Percentiles rank a stretch among this genome's conserved stretches.
These are phyloP conservation scores for Lachnellula occidentalis DNA, from an alignment of 2,329 filamentous ascomycete genomes.

Conservation along the genomic window DNA sequence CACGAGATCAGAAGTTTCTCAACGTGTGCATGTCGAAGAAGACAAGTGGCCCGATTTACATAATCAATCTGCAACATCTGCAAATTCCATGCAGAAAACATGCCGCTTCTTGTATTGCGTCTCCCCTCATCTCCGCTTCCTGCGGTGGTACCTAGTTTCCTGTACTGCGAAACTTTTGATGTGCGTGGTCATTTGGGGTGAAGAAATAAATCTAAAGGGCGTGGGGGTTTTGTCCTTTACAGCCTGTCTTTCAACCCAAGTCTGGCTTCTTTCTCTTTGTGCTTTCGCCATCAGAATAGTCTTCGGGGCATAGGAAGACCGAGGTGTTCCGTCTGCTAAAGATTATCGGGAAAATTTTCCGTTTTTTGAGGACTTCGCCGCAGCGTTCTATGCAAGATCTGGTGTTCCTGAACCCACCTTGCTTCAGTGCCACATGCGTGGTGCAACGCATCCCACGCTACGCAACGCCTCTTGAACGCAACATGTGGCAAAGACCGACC, in stretches of 20 bases:
- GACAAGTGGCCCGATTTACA: slow-evolving; percentile 15
- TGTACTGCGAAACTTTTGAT: neutral
- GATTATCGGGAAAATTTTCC: neutral
- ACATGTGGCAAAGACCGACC: neutral
- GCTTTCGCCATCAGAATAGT: too few species aligned
- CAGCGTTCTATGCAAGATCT: slow-evolving; percentile 2
- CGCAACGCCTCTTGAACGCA: neutral
- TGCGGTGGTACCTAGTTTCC: slow-evolving; percentile 14
- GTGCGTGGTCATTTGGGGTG: slow-evolving; percentile 8
- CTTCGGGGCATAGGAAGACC: too few species aligned
- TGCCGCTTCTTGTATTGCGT: neutral
- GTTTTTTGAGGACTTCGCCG: neutral
- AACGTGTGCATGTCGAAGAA: neutral
- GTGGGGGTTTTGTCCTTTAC: neutral
- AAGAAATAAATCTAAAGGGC: slow-evolving; percentile 3
- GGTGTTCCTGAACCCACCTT: neutral
- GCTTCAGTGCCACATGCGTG: neutral
- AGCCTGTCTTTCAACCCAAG: neutral
- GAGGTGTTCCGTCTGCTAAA: neutral
- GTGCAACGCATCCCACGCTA: neutral
- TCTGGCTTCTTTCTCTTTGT: too few species aligned
- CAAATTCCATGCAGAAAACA: slow-evolving; percentile 1
- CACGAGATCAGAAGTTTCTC: slow-evolving; percentile 10
- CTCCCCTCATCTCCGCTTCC: slow-evolving; percentile 8
- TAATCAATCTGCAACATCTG: slow-evolving; percentile 11